Percentiles rank a stretch among this genome's conserved stretches.
Evolutionary conservation across 1,284 basidiomycete genomes (phyloP).

Genomic region (Ustilago bromivora): DNA sequence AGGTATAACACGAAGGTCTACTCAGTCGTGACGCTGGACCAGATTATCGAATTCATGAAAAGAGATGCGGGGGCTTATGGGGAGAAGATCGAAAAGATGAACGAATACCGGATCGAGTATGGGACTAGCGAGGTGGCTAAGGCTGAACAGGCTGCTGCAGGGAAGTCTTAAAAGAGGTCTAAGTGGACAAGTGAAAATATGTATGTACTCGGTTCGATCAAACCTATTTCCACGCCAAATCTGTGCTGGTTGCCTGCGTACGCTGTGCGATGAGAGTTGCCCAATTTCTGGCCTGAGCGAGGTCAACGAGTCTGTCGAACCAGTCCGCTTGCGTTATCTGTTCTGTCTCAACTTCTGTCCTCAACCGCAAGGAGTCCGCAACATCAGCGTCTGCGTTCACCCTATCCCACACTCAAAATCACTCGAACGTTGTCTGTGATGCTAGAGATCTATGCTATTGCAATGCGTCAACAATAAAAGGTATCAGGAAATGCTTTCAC

Average conservation of each 20-base stretch:
- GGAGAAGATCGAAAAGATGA: slow-evolving; percentile 81
- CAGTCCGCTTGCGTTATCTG: too few relatives aligned
- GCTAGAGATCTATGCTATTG: not conserved
- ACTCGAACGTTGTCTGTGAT: not conserved
- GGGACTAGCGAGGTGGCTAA: slow-evolving; percentile 72
- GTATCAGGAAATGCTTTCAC: not conserved
- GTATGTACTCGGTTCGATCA: not conserved
- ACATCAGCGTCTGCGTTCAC: too few relatives aligned
- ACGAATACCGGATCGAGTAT: slow-evolving; percentile 82
- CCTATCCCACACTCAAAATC: too few relatives aligned
- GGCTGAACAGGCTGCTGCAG: slow-evolving; percentile 21
- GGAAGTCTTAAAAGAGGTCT: not conserved
- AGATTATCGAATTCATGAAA: slow-evolving; percentile 87
- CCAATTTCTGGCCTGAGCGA: too few relatives aligned
- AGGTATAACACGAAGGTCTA: slow-evolving; percentile 79
- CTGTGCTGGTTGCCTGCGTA: too few relatives aligned
- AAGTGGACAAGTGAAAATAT: not conserved
- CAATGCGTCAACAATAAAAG: not conserved
- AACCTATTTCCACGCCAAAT: too few relatives aligned
- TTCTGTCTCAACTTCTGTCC: too few relatives aligned
- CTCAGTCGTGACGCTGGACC: slow-evolving; percentile 83
- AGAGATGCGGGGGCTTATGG: slow-evolving; percentile 72
- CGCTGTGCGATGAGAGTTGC: too few relatives aligned
- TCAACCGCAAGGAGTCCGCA: too few relatives aligned
- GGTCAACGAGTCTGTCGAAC: too few relatives aligned